Evolutionary conservation across 2,329 filamentous ascomycete species (phyloP).

Genomic region (Monosporascus sp.): DNA sequence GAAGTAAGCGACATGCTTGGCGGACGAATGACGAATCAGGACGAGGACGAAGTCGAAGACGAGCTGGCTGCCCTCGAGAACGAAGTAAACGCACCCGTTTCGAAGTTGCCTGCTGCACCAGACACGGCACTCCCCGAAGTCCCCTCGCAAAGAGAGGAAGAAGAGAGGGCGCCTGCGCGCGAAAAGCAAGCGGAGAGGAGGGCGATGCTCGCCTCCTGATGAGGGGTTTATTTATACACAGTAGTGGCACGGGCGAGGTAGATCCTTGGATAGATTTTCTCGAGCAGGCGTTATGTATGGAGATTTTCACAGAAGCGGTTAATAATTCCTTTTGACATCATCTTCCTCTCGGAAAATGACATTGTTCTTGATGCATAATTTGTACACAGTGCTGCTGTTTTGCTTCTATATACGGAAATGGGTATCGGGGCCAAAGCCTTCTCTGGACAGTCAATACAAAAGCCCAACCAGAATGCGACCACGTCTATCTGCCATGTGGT

Average conservation of each 20-base stretch:
- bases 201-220: constrained; percentile 35
- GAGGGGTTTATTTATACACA: not conserved
- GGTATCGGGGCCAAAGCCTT: not conserved
- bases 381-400: not conserved
- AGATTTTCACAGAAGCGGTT: not conserved
- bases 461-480: not conserved
- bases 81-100: constrained; percentile 37
- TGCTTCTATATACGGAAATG: not conserved
- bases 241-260: too few species aligned
- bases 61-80: constrained; percentile 79
- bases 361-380: not conserved
- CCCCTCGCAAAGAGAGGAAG: constrained; percentile 1
- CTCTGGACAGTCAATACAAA: too few species aligned
- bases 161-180: constrained; percentile 6
- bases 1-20: constrained; percentile 91
- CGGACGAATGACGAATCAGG: constrained; percentile 83
- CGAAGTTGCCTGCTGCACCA: constrained; percentile 27
- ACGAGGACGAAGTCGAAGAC: constrained; percentile 97
- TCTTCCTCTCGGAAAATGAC: too few species aligned
- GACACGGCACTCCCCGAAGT: constrained; percentile 28
- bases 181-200: constrained; percentile 28
- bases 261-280: not conserved
- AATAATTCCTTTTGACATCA: not conserved
- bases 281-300: not conserved
- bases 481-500: not conserved